A percentile compares a stretch with the other conserved stretches of the same genome.
These are phyloP conservation scores for Leucaena leucocephala DNA, from an alignment of 306 rosid species.

Conservation along the genomic window DNA sequence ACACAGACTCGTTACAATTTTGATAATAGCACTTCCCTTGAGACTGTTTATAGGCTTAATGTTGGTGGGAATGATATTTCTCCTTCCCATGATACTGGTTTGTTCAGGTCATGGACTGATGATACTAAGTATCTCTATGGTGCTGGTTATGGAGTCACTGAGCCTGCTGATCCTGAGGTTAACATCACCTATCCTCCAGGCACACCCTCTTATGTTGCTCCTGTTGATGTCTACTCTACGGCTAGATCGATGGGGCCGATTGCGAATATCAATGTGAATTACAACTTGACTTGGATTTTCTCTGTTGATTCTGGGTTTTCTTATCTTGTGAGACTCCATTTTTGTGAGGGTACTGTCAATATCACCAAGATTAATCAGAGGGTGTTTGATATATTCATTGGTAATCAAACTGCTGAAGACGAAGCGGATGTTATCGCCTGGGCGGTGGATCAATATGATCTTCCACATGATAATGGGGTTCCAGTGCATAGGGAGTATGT, in stretches of 20 bases:
- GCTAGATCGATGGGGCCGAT: constrained; percentile 91
- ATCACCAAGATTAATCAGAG: constrained; percentile 55
- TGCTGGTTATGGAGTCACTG: constrained; percentile 67
- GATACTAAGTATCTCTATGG: constrained; percentile 62
- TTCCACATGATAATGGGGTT: constrained; percentile 53
- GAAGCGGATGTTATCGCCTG: constrained; percentile 61
- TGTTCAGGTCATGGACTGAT: constrained; percentile 84
- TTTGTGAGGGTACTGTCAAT: constrained; percentile 63
- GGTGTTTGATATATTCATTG: constrained; percentile 66
- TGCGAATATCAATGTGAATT: constrained; percentile 50
- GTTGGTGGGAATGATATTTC: constrained; percentile 90
- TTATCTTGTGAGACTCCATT: constrained; percentile 91
- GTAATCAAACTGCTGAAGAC: constrained; percentile 62
- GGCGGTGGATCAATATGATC: neutral
- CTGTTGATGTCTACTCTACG: constrained; percentile 64
- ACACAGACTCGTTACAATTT: constrained; percentile 23
- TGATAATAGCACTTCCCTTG: constrained; percentile 71
- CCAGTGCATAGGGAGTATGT: constrained; percentile 62
- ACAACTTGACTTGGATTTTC: constrained; percentile 86
- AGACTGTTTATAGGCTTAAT: constrained; percentile 73
- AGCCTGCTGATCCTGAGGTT: constrained; percentile 51
- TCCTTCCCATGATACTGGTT: constrained; percentile 74
- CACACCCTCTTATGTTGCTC: constrained; percentile 70
- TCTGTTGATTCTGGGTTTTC: constrained; percentile 72
- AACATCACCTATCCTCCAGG: constrained; percentile 47